Percentiles rank a stretch among this genome's conserved stretches.
Conservation (phyloP, 2,329 filamentous ascomycete species). For the Cytospora piceicola region DNA sequence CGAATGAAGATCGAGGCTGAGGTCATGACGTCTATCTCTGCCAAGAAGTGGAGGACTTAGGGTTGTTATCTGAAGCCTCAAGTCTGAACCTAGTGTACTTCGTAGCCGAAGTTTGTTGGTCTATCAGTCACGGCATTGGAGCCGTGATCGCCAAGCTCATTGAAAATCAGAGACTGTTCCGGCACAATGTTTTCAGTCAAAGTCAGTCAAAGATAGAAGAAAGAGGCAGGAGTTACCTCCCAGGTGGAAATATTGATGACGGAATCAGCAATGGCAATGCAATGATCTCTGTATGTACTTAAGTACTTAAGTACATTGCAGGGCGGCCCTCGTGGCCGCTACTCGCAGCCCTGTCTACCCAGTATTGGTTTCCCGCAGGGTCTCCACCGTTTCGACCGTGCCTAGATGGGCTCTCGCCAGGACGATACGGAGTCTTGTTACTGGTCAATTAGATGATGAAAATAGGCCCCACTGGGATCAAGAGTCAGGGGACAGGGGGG, state of each 20-base stretch:
- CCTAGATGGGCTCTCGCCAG: neutral
- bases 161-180: neutral
- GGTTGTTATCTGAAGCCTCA: neutral
- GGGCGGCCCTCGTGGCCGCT: neutral
- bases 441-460: neutral
- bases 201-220: too few species aligned
- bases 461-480: neutral
- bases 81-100: too few species aligned
- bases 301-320: too few species aligned
- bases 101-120: neutral
- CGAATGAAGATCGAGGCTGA: neutral
- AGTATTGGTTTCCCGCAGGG: constrained; percentile 5
- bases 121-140: neutral
- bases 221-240: neutral
- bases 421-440: neutral
- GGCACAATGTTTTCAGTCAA: neutral
- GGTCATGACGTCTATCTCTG: neutral
- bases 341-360: neutral
- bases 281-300: neutral
- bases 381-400: neutral
- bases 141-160: neutral
- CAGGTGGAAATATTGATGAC: neutral
- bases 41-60: neutral
- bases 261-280: neutral
- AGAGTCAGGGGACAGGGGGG: too few species aligned